phyloP scores from a whole-genome alignment of 768 basidiomycete species.

The Cystobasidium ongulense region DNA sequence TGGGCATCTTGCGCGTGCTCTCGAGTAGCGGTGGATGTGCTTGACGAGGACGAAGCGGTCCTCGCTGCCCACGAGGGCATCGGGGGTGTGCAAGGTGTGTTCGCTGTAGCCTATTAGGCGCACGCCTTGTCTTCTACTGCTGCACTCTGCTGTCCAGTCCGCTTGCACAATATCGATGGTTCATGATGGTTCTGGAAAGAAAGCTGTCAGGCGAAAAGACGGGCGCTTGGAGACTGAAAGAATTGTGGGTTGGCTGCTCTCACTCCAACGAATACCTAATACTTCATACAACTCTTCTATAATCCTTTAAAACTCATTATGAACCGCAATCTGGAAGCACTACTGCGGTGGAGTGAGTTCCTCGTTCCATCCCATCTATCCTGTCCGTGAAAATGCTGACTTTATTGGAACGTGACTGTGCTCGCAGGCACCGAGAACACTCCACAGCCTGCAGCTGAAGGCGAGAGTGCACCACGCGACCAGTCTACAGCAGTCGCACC shows the following conservation, averaged over 20 bases:
- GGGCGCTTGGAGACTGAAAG: too few relatives aligned
- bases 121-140: not conserved
- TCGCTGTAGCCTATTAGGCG: not conserved
- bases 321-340: slow-evolving; percentile 22
- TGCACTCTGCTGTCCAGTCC: not conserved
- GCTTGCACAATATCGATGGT: not conserved
- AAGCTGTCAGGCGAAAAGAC: too few relatives aligned
- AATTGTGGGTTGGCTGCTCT: too few relatives aligned
- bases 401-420: not conserved
- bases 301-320: not conserved
- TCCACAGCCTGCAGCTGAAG: not conserved
- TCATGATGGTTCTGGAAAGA: not conserved
- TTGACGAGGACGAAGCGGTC: not conserved
- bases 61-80: not conserved
- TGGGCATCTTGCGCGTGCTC: not conserved
- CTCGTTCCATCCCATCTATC: not conserved
- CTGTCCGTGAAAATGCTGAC: not conserved
- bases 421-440: slow-evolving; percentile 6
- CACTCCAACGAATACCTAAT: too few relatives aligned
- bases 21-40: not conserved
- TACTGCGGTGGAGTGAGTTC: slow-evolving; percentile 11
- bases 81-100: not conserved
- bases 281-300: not conserved
- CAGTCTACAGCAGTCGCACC: slow-evolving; percentile 4
- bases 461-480: not conserved